These are phyloP conservation scores for Taxillus chinensis DNA, from an alignment of 164 flowering plant genomes.

Conservation along the genomic window DNA sequence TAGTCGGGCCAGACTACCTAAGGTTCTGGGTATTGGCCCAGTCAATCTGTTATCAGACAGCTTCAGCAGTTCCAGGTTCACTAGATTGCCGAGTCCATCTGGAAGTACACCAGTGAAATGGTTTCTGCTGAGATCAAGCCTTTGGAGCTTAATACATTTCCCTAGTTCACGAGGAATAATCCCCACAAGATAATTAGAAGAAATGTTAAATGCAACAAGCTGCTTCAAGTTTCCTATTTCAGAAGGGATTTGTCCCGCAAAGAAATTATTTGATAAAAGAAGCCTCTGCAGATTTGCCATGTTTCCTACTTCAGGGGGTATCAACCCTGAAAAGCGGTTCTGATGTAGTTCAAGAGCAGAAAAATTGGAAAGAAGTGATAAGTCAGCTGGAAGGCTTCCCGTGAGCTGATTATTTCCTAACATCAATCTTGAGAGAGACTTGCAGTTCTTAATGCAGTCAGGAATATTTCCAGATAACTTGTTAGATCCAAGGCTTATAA, in stretches of 20 bases:
- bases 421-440: constrained; percentile 34
- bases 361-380: constrained; percentile 33
- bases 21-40: constrained; percentile 31
- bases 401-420: constrained; percentile 37
- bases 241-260: constrained; percentile 30
- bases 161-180: constrained; percentile 37
- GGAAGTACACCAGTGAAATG: constrained; percentile 32
- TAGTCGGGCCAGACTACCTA: constrained; percentile 31
- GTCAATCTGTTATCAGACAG: constrained; percentile 37
- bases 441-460: constrained; percentile 34
- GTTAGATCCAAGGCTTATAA: constrained; percentile 47
- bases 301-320: constrained; percentile 37
- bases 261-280: constrained; percentile 30
- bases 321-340: constrained; percentile 41
- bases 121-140: constrained; percentile 51
- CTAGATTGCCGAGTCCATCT: constrained; percentile 31
- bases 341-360: constrained; percentile 36
- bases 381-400: constrained; percentile 54
- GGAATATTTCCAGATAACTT: constrained; percentile 42
- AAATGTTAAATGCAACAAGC: constrained; percentile 45
- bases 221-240: constrained; percentile 32
- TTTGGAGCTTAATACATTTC: constrained; percentile 35
- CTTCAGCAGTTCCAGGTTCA: constrained; percentile 37
- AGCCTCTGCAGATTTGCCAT: constrained; percentile 35
- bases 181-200: constrained; percentile 37